Conservation (phyloP, 805 yeast species). For the Pichia phayaonensis region DNA sequence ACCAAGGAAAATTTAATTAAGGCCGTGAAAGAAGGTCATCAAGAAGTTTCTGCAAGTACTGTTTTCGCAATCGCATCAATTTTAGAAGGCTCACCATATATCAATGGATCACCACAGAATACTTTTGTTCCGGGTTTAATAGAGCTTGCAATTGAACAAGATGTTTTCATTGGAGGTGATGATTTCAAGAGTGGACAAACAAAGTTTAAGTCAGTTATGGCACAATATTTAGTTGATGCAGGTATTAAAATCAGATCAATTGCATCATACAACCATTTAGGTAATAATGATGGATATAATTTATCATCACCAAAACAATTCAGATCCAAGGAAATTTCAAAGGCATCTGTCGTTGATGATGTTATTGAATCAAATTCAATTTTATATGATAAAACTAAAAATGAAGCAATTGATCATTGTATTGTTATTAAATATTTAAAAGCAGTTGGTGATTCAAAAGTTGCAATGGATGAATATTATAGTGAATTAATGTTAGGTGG, state of each 20-base stretch:
- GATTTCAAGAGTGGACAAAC: conserved; percentile 97
- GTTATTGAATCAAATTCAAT: conserved; percentile 82
- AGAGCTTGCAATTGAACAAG: conserved; percentile 74
- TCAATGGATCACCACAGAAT: conserved; percentile 96
- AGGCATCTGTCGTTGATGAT: conserved; percentile 89
- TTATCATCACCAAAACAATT: conserved; percentile 88
- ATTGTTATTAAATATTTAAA: conserved; percentile 90
- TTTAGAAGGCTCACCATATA: conserved; percentile 80
- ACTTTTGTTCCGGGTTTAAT: conserved; percentile 94
- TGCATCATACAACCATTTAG: conserved; percentile 93
- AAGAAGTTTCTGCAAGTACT: conserved; percentile 88
- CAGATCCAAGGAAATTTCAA: conserved; percentile 91
- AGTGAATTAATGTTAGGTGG: conserved; percentile 97
- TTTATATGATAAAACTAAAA: conserved; percentile 72
- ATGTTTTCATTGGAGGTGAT: conserved; percentile 87
- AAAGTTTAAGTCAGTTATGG: conserved; percentile 89
- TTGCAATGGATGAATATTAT: conserved; percentile 98
- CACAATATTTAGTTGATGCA: conserved; percentile 93
- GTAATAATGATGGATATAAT: conserved; percentile 94
- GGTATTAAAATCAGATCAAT: conserved; percentile 93
- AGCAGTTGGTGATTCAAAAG: conserved; percentile 94
- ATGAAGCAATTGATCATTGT: conserved; percentile 81
- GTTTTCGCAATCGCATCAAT: conserved; percentile 90
- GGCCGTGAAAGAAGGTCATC: conserved; percentile 70
- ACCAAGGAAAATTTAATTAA: conserved; percentile 71